phyloP scores from a whole-genome alignment of 176 grass and related monocot species.

The Zea luxurians region DNA sequence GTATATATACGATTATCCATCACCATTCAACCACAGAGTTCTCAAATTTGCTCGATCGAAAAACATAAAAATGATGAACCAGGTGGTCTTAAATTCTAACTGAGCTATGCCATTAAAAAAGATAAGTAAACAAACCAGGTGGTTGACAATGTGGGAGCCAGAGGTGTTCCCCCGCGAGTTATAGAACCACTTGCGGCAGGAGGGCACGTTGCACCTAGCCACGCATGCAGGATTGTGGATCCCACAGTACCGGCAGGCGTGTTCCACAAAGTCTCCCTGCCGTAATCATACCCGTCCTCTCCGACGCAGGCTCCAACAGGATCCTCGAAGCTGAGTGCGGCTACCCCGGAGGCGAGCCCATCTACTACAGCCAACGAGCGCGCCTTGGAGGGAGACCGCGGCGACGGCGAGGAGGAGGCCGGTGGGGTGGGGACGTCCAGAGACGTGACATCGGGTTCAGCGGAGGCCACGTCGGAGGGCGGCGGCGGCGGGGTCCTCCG shows the following conservation, averaged over 20 bases:
- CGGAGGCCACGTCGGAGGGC: constrained; percentile 23
- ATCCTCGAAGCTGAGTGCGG: constrained; percentile 84
- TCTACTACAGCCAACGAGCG: constrained; percentile 43
- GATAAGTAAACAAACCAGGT: constrained; percentile 54
- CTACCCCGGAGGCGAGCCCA: constrained; percentile 65
- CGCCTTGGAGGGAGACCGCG: constrained; percentile 58
- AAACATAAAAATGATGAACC: too few species aligned
- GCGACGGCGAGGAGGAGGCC: constrained; percentile 45
- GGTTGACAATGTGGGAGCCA: constrained; percentile 97
- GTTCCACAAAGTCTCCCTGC: constrained; percentile 78
- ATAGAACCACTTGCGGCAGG: too few species aligned
- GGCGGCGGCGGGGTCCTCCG: constrained; percentile 41
- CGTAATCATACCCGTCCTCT: constrained; percentile 73
- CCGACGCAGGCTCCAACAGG: constrained; percentile 17
- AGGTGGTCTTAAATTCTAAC: not conserved
- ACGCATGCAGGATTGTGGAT: too few species aligned
- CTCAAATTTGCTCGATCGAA: too few species aligned
- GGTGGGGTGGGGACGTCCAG: constrained; percentile 33
- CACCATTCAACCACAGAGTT: too few species aligned
- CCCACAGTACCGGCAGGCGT: too few species aligned
- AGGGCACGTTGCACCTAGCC: too few species aligned
- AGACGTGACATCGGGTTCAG: constrained; percentile 39
- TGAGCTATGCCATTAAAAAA: not conserved
- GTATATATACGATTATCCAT: too few species aligned
- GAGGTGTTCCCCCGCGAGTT: constrained; percentile 95